These are phyloP conservation scores for Didymosphaeria variabile DNA, from an alignment of 2,329 filamentous ascomycete species.

Conservation along the genomic window DNA sequence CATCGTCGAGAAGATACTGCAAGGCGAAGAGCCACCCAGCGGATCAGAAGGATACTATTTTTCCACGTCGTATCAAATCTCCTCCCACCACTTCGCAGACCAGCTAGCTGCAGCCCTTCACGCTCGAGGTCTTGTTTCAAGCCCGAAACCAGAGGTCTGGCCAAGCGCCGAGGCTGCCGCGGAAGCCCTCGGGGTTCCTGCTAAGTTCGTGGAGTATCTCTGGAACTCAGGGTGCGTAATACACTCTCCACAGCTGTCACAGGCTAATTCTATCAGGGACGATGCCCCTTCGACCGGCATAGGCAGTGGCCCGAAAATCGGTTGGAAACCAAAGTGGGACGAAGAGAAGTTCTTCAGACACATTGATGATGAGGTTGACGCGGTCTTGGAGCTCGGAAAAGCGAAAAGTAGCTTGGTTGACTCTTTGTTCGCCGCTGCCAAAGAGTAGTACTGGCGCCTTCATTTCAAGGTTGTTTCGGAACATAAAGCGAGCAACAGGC, in stretches of 20 bases:
- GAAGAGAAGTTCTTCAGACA: conserved; percentile 9
- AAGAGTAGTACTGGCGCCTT: not conserved
- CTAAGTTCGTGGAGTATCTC: conserved; percentile 13
- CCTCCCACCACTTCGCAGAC: conserved; percentile 6
- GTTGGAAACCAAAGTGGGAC: conserved; percentile 15
- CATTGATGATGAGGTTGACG: conserved; percentile 17
- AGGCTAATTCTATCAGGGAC: not conserved
- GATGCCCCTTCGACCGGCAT: not conserved
- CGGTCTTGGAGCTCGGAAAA: conserved; percentile 16
- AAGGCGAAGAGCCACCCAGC: not conserved
- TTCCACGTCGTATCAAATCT: conserved; percentile 4
- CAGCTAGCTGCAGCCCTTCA: conserved; percentile 2
- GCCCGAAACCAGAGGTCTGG: conserved; percentile 7
- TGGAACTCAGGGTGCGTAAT: conserved; percentile 17
- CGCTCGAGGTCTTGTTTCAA: conserved; percentile 12
- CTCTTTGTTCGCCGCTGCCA: conserved; percentile 8
- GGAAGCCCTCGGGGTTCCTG: conserved; percentile 11
- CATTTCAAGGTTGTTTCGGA: not conserved
- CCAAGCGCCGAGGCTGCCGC: conserved; percentile 10
- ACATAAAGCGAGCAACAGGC: not conserved
- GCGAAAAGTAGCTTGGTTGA: conserved; percentile 20
- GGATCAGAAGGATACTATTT: conserved; percentile 17
- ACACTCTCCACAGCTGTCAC: not conserved
- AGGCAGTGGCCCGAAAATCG: conserved; percentile 1
- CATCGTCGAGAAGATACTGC: not conserved